Evolutionary conservation across 2,329 filamentous ascomycete genomes (phyloP).

Genomic region (Pseudocercospora crystallina): DNA sequence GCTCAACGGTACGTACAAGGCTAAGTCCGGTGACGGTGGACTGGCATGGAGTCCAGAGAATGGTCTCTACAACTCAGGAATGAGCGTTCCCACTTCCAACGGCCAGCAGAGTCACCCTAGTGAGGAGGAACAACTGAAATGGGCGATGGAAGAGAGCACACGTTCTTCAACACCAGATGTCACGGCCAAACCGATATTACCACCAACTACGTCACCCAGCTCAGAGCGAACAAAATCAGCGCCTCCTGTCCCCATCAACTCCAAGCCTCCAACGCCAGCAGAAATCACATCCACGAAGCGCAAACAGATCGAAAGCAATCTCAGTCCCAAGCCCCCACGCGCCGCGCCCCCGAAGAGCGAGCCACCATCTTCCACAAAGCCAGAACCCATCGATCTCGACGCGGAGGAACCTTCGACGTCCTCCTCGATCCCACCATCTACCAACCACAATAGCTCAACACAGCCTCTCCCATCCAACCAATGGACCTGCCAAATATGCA

Average conservation of each 20-base stretch:
- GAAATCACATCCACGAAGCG: conserved; percentile 3
- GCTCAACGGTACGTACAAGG: conserved; percentile 55
- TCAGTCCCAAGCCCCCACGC: background rate
- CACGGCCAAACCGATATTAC: too few relatives aligned
- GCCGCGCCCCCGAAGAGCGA: background rate
- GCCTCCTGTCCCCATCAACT: background rate
- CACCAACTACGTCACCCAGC: too few relatives aligned
- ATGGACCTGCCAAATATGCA: conserved; percentile 63
- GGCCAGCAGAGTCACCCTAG: conserved; percentile 16
- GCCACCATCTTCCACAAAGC: background rate
- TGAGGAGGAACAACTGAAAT: conserved; percentile 39
- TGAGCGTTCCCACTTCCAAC: conserved; percentile 6
- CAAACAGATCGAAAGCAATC: background rate
- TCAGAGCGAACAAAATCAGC: conserved; percentile 1
- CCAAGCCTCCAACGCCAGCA: background rate
- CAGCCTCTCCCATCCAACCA: conserved; percentile 24
- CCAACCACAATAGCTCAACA: conserved; percentile 26
- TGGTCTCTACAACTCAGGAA: conserved; percentile 35
- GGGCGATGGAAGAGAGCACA: conserved; percentile 37
- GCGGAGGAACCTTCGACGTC: conserved; percentile 1
- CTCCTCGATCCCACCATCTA: conserved; percentile 31
- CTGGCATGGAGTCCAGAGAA: conserved; percentile 38
- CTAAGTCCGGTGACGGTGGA: conserved; percentile 53
- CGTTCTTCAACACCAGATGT: background rate
- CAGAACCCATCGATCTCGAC: conserved; percentile 7